These are phyloP conservation scores for Calonectria pauciramosa DNA, from an alignment of 2,329 filamentous ascomycete species.

Conservation along the genomic window DNA sequence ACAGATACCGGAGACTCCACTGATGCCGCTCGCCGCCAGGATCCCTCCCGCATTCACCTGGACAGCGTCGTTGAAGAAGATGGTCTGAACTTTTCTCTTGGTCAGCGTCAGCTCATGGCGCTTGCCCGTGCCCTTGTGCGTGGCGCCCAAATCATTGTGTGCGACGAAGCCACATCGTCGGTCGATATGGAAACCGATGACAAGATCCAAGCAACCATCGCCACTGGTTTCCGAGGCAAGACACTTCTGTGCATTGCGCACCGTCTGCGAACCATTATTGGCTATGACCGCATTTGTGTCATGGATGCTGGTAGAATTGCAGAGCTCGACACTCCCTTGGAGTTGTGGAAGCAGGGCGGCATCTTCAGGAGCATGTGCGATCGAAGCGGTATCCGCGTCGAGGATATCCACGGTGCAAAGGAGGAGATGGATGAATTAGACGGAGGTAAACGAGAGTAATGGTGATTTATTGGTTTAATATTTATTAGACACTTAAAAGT, in stretches of 20 bases:
- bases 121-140: conserved; percentile 91
- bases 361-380: conserved; percentile 95
- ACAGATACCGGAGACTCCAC: conserved; percentile 71
- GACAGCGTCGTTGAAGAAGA: conserved; percentile 92
- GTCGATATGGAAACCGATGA: conserved; percentile 98
- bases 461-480: neutral
- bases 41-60: conserved; percentile 80
- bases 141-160: conserved; percentile 91
- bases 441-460: neutral
- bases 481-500: neutral
- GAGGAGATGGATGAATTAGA: conserved; percentile 48
- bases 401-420: conserved; percentile 65
- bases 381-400: conserved; percentile 78
- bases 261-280: conserved; percentile 90
- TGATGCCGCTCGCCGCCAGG: conserved; percentile 78
- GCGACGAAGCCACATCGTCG: conserved; percentile 93
- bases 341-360: conserved; percentile 79
- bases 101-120: conserved; percentile 95
- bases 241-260: conserved; percentile 95
- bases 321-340: conserved; percentile 84
- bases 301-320: conserved; percentile 93
- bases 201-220: conserved; percentile 93
- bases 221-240: conserved; percentile 85
- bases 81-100: conserved; percentile 94
- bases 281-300: conserved; percentile 95